Base-by-base conservation (phyloP, 2,329 filamentous ascomycete genomes). In the Penicillium sp. region DNA sequence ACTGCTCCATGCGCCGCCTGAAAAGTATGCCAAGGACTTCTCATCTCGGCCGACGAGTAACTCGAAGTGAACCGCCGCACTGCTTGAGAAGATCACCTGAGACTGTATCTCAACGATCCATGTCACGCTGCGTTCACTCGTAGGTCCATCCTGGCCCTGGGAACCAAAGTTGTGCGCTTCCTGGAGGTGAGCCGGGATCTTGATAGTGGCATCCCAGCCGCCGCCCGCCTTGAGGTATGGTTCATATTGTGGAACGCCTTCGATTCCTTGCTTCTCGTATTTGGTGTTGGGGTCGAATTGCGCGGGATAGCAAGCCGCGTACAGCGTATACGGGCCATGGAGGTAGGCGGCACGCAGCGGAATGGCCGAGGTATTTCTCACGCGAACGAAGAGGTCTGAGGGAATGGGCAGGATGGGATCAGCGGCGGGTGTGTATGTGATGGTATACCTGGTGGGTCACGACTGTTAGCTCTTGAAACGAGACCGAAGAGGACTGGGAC, bases 211-310 rank as follows among this genome's bases (percentile, higher is more conserved):
- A 65, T 86, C 85, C 89, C 92, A 99, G 43, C 83, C 86, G 6
- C 91, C 92, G 29, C 92, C 94, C 8, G 94, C 92, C 79, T 97
- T 97, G 69, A 99, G 83, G 79, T 96, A 93, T 44, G 94, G 93
- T 75, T 99, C 94, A 68, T 94, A 99, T 66, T 96, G 90, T 14
- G 94, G 94, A 1, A 88, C 83, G 44, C 90, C 91, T 76, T 92
- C 87, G 49, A 81, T 80, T 49, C 86, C 83, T 1, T 88, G 83
- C 48, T 87, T 81, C 54, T 87, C 84, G 64, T 89, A 87, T 70
- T 91, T 92, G 61, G 82, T 79, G 74, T 96, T 92, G 2, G 93
- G 91, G 66, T 92, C 83, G 77, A 94, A 97, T 44, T 82, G 85
- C 14, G 89, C 82, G 0, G 93, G 91, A 66, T 95, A 96, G 22